Base-by-base conservation (phyloP, 2,329 filamentous ascomycete species). In the Cladosporium sp. region DNA sequence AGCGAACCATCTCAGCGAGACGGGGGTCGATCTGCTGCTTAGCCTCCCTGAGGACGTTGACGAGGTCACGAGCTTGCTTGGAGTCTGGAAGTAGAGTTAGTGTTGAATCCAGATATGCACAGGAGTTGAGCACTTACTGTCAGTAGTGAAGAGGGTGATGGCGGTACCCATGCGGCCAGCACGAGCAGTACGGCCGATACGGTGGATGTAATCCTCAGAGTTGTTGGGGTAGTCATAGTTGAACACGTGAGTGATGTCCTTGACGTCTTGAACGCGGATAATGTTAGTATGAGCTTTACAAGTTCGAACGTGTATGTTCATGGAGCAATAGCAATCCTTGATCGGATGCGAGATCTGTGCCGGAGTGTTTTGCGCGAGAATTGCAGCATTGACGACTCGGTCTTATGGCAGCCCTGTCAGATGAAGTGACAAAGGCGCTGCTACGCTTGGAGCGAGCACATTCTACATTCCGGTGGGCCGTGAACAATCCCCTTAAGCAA, bases 161-260 rank as follows among this genome's bases (percentile, higher is more conserved):
- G 94, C 94, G 70, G 92, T 97, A 80, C 94, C 94, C 66, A 88
- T 90, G 72, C 88, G 88, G 80, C 94, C 94, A 74, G 84, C 84
- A 82, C 84, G 84, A 77, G 81, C 84, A 73, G 84, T 87, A 78
- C 84, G 83, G 73, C 84, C 84, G 74, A 87, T 87, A 72, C 84
- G 84, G 75, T 87, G 84, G 73, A 87, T 82, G 70, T 87, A 87
- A 71, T 87, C 84, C 75, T 87, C 84, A 70, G 84, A 86, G 75
- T 87, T 97, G 83, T 97, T 97, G 77, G 93, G 93, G 80, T 97
- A 97, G 78, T 97, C 94, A 90, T 97, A 97, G 87, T 97, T 97
- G 81, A 99, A 85, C 80, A 99, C 94, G 82, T 99, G 94, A 80
- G 94, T 97, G 82, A 99, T 99, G 85, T 99, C 96, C 82, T 92